Conservation (phyloP, 495 filamentous ascomycete genomes). For the Podospora anserina region DNA sequence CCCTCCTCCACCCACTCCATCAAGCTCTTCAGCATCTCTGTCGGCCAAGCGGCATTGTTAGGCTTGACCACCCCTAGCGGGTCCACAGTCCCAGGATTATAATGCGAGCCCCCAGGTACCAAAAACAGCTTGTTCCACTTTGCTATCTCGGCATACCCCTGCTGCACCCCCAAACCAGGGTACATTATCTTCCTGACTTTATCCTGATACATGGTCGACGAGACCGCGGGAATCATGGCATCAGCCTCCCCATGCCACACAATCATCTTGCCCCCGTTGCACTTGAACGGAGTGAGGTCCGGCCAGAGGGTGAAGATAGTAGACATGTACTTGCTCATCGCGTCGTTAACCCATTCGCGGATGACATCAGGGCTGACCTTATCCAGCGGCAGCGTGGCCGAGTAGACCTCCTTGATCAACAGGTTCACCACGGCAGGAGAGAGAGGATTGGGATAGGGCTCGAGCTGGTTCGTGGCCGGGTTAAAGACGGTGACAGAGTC, state of each 20-base stretch:
- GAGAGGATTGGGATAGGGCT: too few species aligned
- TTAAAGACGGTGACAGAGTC: too few species aligned
- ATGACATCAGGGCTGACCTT: too few species aligned
- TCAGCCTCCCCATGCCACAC: constrained; percentile 52
- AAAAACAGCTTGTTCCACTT: constrained; percentile 53
- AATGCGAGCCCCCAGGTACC: constrained; percentile 52
- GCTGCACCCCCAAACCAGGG: constrained; percentile 36
- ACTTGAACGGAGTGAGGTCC: constrained; percentile 44
- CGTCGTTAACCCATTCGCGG: constrained; percentile 8
- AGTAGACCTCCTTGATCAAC: too few species aligned
- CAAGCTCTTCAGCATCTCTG: constrained; percentile 43
- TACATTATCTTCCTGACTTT: constrained; percentile 52
- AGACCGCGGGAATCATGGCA: constrained; percentile 44
- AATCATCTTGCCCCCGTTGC: constrained; percentile 50
- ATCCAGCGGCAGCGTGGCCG: too few species aligned
- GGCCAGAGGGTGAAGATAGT: constrained; percentile 47
- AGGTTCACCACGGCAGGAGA: too few species aligned
- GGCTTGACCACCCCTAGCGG: constrained; percentile 41
- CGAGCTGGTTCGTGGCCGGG: too few species aligned
- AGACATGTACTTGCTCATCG: constrained; percentile 30
- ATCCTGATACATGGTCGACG: constrained; percentile 49
- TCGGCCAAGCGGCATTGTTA: constrained; percentile 22
- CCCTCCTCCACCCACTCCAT: constrained; percentile 54
- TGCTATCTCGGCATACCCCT: constrained; percentile 36
- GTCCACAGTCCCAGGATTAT: constrained; percentile 37